Percentiles rank a stretch among this genome's conserved stretches.
These are phyloP conservation scores for Ophiostoma pallidulum DNA, from an alignment of 2,329 filamentous ascomycete species.

Conservation along the genomic window DNA sequence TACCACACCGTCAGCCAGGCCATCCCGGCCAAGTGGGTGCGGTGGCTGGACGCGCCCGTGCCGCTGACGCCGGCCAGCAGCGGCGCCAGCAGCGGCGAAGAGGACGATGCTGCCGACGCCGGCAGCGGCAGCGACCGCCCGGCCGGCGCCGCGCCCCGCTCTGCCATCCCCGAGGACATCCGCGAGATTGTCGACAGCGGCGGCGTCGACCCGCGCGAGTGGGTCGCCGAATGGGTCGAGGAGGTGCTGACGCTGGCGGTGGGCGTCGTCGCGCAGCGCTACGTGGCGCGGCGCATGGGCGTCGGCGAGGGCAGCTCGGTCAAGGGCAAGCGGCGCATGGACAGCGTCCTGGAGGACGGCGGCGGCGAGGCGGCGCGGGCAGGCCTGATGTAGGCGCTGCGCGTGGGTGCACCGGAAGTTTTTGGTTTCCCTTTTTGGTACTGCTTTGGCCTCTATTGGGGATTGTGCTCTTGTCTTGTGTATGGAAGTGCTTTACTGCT, in stretches of 20 bases:
- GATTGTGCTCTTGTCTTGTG: too few relatives aligned
- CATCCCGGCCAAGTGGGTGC: slow-evolving; percentile 75
- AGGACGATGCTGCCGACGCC: slow-evolving; percentile 20
- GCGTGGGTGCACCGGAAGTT: too few relatives aligned
- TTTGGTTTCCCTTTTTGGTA: too few relatives aligned
- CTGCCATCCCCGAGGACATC: slow-evolving; percentile 70
- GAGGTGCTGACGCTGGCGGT: slow-evolving; percentile 69
- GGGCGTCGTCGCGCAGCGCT: slow-evolving; percentile 84
- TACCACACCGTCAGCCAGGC: slow-evolving; percentile 77
- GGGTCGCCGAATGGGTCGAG: slow-evolving; percentile 96
- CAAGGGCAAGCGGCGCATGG: slow-evolving; percentile 51
- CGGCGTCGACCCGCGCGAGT: slow-evolving; percentile 84
- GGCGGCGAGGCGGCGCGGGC: slow-evolving; percentile 52
- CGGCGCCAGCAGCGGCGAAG: slow-evolving; percentile 16
- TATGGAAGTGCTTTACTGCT: too few relatives aligned
- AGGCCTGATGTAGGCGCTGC: slow-evolving; percentile 47
- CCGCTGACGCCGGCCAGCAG: slow-evolving; percentile 45
- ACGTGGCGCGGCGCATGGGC: slow-evolving; percentile 91
- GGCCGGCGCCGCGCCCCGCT: too few relatives aligned
- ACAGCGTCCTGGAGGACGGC: slow-evolving; percentile 46
- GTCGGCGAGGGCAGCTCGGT: slow-evolving; percentile 70
- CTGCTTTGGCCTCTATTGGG: too few relatives aligned
- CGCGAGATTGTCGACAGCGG: slow-evolving; percentile 67
- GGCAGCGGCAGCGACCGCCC: neutral
- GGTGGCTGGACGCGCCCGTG: slow-evolving; percentile 78